Conservation (phyloP, 768 basidiomycete species). For the Tylopilus plumbeoviolaceoides region DNA sequence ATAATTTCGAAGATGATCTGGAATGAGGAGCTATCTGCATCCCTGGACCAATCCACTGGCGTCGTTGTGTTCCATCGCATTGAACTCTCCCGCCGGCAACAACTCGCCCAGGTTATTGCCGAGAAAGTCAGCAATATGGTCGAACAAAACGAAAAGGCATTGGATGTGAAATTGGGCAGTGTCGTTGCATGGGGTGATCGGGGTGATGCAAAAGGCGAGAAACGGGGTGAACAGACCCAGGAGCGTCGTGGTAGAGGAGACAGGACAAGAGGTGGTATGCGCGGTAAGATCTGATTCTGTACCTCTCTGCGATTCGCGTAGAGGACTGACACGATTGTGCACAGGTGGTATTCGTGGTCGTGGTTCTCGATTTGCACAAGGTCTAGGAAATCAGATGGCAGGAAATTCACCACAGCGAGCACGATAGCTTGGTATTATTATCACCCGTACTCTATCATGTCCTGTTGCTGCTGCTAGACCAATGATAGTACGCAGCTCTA, state of each 20-base stretch:
- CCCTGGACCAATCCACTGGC: constrained; percentile 85
- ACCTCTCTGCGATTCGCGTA: not conserved
- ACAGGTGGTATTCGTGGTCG: constrained; percentile 66
- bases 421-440: constrained; percentile 12
- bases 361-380: constrained; percentile 79
- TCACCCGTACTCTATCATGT: not conserved
- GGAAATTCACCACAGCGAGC: constrained; percentile 24
- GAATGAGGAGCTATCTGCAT: constrained; percentile 92
- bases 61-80: constrained; percentile 93
- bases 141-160: constrained; percentile 87
- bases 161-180: constrained; percentile 81
- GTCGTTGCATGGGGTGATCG: constrained; percentile 52
- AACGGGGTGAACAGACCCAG: constrained; percentile 74
- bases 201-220: constrained; percentile 57
- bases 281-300: constrained; percentile 41
- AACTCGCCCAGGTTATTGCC: constrained; percentile 83
- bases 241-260: constrained; percentile 76
- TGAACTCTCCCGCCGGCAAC: constrained; percentile 83
- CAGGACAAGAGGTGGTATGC: constrained; percentile 46
- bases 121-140: constrained; percentile 84
- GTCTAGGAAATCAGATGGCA: constrained; percentile 77
- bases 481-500: constrained; percentile 1
- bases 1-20: constrained; percentile 99
- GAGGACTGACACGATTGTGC: not conserved
- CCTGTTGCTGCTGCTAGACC: not conserved